A percentile compares a stretch with the other conserved stretches of the same genome.
phyloP scores from a whole-genome alignment of 345 rosid species.

The Excoecaria agallocha region DNA sequence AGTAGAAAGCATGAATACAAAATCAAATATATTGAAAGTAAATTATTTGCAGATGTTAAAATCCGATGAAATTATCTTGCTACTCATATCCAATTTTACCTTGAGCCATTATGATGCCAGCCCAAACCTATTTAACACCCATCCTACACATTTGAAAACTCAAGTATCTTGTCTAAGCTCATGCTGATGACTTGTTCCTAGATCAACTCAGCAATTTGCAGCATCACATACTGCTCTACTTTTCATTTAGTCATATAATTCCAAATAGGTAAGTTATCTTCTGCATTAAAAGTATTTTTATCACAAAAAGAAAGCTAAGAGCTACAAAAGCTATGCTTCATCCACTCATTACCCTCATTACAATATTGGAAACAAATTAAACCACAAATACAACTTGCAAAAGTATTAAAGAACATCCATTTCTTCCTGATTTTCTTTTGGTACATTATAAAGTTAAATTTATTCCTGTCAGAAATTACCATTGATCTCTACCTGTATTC shows the following conservation, averaged over 20 bases:
- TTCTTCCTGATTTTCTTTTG: neutral
- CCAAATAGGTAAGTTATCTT: no score
- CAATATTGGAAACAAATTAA: constrained; percentile 2
- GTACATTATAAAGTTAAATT: neutral
- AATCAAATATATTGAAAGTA: neutral
- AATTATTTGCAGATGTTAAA: neutral
- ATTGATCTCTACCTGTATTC: neutral
- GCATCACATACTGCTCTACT: neutral
- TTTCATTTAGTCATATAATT: neutral
- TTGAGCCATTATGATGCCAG: neutral
- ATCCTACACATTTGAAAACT: neutral
- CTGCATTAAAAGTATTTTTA: neutral
- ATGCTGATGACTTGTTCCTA: neutral
- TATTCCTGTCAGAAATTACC: neutral
- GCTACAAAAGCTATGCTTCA: neutral
- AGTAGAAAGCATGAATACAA: neutral
- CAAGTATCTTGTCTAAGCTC: neutral
- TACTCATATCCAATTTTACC: neutral
- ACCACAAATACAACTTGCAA: neutral
- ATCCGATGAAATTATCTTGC: neutral
- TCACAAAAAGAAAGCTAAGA: neutral
- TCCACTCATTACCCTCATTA: neutral
- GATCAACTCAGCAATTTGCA: neutral
- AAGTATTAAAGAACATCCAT: neutral
- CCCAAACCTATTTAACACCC: neutral